Evolutionary conservation across 768 basidiomycete species (phyloP), one percentile per base, ranked within the genome.

Genomic region (Austroboletus festivus): DNA sequence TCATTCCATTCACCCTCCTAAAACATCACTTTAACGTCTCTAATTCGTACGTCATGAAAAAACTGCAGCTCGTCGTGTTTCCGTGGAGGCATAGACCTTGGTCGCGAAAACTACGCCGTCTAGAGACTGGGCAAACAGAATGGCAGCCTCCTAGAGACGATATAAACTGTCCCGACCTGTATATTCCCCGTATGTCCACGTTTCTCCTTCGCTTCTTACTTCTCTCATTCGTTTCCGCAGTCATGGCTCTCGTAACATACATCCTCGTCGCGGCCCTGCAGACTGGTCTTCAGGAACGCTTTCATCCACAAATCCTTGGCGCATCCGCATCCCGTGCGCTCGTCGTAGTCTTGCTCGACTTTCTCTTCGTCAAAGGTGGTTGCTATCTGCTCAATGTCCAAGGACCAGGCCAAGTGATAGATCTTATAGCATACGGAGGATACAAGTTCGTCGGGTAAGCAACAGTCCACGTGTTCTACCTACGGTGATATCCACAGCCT

Each of bases 1-100:
- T 87, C 51, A 78, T 95, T 48, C 93, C 91, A 2, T 69, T 86
- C 26, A 75, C 81, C 11, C 74, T 84, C 38, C 74, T 96, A 44
- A 93, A 95, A 64, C 85, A 92, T 61, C 85, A 89, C 58, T 98
- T 98, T 71, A 92, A 96, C 67, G 96, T 99, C 10, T 92, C 90
- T 13, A 97, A 97, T 63, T 86, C 84, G 0, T 99, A 99, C 65
- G 96, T 98, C 47, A 83, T 97, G 37, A 78, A 78, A 58, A 99
- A 98, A 64, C 71, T 99, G 7, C 79, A 80, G 13, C 73, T 98
- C 10, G 74, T 99, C 13, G 71, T 98, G n/a, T 97, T 96, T 56
- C 96, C 96, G 0, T 98, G 96, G 96, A 68, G 83, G 37, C 94
- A 98, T 64, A 81, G 79, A 48, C 89, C 93, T 0, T 94, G 93